phyloP scores from a whole-genome alignment of 169 alveolate species.

The Babesia microti region DNA sequence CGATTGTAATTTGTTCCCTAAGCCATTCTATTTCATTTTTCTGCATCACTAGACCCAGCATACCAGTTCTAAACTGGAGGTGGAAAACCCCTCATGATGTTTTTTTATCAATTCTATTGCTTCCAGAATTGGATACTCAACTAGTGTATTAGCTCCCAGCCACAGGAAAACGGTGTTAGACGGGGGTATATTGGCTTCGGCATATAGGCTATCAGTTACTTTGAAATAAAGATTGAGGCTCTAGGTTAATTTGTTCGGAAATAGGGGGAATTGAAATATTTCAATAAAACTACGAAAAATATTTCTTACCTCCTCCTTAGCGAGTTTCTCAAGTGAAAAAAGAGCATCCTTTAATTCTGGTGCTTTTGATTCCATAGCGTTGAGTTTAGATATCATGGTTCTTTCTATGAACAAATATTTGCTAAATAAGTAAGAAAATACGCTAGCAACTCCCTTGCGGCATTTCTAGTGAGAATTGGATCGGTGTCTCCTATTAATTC shows the following conservation, averaged over 20 bases:
- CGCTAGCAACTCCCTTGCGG: conserved; percentile 47
- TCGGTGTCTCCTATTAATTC: conserved; percentile 33
- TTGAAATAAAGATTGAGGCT: conserved; percentile 42
- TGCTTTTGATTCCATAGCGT: conserved; percentile 45
- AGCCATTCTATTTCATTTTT: conserved; percentile 68
- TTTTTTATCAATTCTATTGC: conserved; percentile 65
- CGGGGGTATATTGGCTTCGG: conserved; percentile 66
- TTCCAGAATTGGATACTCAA: conserved; percentile 73
- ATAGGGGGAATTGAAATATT: not conserved
- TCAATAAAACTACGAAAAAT: not conserved
- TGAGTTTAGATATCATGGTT: conserved; percentile 45
- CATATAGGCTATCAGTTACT: conserved; percentile 67
- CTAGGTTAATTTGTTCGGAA: conserved; percentile 14
- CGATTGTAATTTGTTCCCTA: conserved; percentile 66
- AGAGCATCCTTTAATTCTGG: conserved; percentile 63
- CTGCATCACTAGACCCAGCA: conserved; percentile 19
- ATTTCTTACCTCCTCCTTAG: conserved; percentile 19
- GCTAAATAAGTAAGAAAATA: conserved; percentile 24
- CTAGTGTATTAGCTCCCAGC: conserved; percentile 78
- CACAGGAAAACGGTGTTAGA: conserved; percentile 66
- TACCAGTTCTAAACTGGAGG: conserved; percentile 18
- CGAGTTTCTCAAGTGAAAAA: conserved; percentile 12
- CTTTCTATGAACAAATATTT: conserved; percentile 64
- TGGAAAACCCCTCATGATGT: conserved; percentile 33
- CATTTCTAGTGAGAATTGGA: conserved; percentile 26